Base-by-base conservation (phyloP, 306 rosid genomes). In the Canavalia ensiformis region DNA sequence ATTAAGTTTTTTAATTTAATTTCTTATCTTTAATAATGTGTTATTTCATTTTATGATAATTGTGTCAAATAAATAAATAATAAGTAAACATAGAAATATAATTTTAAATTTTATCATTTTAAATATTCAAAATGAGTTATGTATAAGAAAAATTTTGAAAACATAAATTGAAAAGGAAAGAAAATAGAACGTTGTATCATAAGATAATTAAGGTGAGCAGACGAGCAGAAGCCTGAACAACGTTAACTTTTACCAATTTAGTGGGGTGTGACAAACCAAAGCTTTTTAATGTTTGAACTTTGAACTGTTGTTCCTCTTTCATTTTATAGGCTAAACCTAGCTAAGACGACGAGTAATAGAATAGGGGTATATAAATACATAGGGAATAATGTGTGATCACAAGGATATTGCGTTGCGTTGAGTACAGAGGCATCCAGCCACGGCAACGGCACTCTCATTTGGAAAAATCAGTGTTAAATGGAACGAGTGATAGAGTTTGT, bases 231-330 rank as follows among this genome's bases (percentile, higher is more conserved):
- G 25, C 25, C 41, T 30, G 37, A 49, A 69, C 80, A 56, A 84
- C 84, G 79, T 70, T 70, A 77, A 72, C 42, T 8, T 63, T 63
- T 74, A 34, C 75, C 76, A 79, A 51, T 59, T 84, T 60, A 52
- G 78, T 80, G 77, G 69, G 75, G 65, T 10, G 47, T 50, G 56
- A 79, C 78, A 39, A 58, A 66, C 28, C 41, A 9, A 78, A 28
- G 45, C 25, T 42, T 59, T 45, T 76, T 44, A 8, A 68, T 42
- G 59, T 45, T 33, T 56, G 59, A 78, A 8, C 51, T 68, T 57
- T 34, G 68, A 64, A 78, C 47, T 5, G 47, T 6, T 30, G 11
- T 50, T 33, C 63, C 28, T 10, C 54, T 68, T 42, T 83, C 60
- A 62, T 51, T 18, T 59, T 50, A 39, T 13, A 6, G 25, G 37